Conservation (phyloP, 192 early-diverging fungal genomes). For the Kappamyces sp. region DNA sequence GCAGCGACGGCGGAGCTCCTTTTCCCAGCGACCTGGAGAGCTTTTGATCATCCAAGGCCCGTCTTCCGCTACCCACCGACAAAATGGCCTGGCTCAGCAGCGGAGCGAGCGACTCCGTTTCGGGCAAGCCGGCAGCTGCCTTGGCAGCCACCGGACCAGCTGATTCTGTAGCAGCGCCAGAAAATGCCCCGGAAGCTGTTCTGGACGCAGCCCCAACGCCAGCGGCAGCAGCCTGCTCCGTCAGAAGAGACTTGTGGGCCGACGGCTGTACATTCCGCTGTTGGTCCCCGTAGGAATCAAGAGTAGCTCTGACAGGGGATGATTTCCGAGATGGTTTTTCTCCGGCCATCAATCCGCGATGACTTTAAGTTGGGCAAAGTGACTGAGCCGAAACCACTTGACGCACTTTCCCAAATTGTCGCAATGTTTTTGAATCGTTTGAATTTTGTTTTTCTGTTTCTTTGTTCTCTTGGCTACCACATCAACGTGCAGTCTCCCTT, state of each 20-base stretch:
- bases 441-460: conserved; percentile 9
- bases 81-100: background rate
- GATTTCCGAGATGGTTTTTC: background rate
- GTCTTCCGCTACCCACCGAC: background rate
- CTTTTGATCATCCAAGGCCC: conserved; percentile 2
- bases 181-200: too few relatives aligned
- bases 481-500: conserved; percentile 9
- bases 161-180: too few relatives aligned
- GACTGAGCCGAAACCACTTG: conserved; percentile 5
- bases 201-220: too few relatives aligned
- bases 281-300: conserved; percentile 6
- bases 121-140: too few relatives aligned
- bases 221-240: too few relatives aligned
- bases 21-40: background rate
- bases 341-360: background rate
- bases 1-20: conserved; percentile 8
- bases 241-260: too few relatives aligned
- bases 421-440: background rate
- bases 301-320: background rate
- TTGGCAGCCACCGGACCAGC: too few relatives aligned
- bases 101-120: too few relatives aligned
- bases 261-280: background rate
- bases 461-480: conserved; percentile 8
- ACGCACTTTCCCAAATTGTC: background rate
- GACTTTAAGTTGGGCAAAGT: background rate